These are phyloP conservation scores for Solanum chacoense DNA, from an alignment of 305 asterid genomes.

Conservation along the genomic window DNA sequence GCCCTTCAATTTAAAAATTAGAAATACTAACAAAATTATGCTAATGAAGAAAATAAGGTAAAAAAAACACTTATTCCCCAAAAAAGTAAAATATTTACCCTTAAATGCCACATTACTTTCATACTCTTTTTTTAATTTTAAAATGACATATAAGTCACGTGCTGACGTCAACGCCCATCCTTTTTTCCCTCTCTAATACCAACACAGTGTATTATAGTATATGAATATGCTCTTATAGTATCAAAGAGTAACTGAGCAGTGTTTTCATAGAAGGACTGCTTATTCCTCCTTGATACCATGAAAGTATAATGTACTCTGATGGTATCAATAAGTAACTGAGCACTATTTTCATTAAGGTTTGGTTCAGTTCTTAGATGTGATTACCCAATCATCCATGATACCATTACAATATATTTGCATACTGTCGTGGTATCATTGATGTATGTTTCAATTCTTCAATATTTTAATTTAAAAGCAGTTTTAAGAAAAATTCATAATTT, in stretches of 20 bases:
- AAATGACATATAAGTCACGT: not conserved
- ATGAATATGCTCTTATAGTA: no score
- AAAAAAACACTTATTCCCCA: not conserved
- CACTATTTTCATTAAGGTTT: not conserved
- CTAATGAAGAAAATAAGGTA: not conserved
- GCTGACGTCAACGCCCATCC: not conserved
- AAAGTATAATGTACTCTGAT: not conserved
- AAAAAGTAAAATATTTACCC: not conserved
- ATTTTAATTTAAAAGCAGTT: not conserved
- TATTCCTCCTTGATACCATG: not conserved
- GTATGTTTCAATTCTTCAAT: not conserved
- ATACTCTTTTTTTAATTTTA: no score
- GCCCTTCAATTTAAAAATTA: no score
- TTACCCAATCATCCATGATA: not conserved
- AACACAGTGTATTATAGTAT: no score
- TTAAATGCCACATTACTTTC: not conserved
- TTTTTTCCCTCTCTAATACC: not conserved
- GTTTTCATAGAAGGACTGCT: no score
- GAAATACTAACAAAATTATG: not conserved
- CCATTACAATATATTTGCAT: no score
- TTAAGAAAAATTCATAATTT: not conserved
- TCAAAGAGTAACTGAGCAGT: not conserved
- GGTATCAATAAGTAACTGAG: not conserved
- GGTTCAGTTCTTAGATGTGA: not conserved
- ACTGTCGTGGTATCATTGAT: no score